These are phyloP conservation scores for Salvia rosmarinus DNA, from an alignment of 257 asterid species.

Conservation along the genomic window DNA sequence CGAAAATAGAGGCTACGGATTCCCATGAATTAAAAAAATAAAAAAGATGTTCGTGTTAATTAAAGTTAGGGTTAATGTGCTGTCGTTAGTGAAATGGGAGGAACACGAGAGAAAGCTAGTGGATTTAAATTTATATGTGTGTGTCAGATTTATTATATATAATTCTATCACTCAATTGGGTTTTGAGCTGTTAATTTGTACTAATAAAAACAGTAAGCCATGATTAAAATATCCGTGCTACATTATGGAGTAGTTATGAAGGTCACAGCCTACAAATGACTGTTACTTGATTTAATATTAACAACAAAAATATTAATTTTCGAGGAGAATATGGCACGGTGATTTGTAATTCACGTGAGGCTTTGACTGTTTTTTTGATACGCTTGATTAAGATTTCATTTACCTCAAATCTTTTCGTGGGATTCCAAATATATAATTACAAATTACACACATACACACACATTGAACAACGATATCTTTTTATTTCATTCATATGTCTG, in stretches of 20 bases:
- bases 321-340: constrained; percentile 42
- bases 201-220: constrained; percentile 24
- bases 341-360: constrained; percentile 65
- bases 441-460: neutral
- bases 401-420: constrained; percentile 7
- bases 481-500: neutral
- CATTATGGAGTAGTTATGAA: neutral
- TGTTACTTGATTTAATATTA: constrained; percentile 26
- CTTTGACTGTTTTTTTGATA: constrained; percentile 51
- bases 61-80: constrained; percentile 31
- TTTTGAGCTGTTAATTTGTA: constrained; percentile 47
- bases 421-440: neutral
- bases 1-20: too few relatives aligned
- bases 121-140: constrained; percentile 35
- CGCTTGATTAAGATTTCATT: constrained; percentile 33
- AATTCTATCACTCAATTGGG: constrained; percentile 47
- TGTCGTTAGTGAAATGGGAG: constrained; percentile 48
- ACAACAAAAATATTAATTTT: neutral
- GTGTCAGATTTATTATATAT: constrained; percentile 26
- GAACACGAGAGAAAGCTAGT: constrained; percentile 62
- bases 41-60: neutral
- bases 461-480: neutral
- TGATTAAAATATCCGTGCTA: constrained; percentile 15
- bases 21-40: too few relatives aligned
- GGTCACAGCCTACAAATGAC: constrained; percentile 30